A percentile compares a stretch with the other conserved stretches of the same genome.
Evolutionary conservation across 306 rosid species (phyloP).

Genomic region (Quercus glauca): DNA sequence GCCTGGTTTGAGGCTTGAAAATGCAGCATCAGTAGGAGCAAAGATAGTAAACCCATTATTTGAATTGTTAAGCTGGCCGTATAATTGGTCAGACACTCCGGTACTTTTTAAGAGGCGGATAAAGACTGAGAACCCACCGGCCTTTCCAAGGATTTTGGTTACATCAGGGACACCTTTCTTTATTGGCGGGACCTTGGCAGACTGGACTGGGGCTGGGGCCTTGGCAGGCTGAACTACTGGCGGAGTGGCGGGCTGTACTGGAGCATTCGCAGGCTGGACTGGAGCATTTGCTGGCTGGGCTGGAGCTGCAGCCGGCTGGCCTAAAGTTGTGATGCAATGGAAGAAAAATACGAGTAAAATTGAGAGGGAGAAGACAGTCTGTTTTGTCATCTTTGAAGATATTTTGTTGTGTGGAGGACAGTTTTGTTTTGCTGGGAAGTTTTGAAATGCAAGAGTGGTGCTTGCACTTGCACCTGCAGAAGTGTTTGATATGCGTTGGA

Average conservation of each 20-base stretch:
- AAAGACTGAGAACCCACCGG: slow-evolving; percentile 26
- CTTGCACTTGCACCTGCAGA: not conserved
- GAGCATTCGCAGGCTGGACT: not conserved
- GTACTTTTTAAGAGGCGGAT: slow-evolving; percentile 37
- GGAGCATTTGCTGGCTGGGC: not conserved
- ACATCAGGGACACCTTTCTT: slow-evolving; percentile 18
- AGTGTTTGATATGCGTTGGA: slow-evolving; percentile 22
- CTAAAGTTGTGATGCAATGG: not conserved
- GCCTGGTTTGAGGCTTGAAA: slow-evolving; percentile 34
- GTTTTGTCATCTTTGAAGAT: slow-evolving; percentile 19
- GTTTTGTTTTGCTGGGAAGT: not conserved
- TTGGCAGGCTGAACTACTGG: not conserved
- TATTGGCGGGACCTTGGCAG: not conserved
- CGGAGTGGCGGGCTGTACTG: not conserved
- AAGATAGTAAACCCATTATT: slow-evolving; percentile 27
- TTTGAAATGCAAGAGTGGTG: not conserved
- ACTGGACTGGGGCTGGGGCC: not conserved
- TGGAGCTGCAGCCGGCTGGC: not conserved
- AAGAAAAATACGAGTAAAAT: not conserved
- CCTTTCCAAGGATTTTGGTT: slow-evolving; percentile 32
- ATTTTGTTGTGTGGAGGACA: not conserved
- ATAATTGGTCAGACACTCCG: slow-evolving; percentile 20
- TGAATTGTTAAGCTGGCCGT: slow-evolving; percentile 35
- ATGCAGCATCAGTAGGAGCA: slow-evolving; percentile 36
- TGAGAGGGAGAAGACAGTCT: slow-evolving; percentile 7